Base-by-base conservation (phyloP, 177 flowering plant species). In the Tripterygium wilfordii region DNA sequence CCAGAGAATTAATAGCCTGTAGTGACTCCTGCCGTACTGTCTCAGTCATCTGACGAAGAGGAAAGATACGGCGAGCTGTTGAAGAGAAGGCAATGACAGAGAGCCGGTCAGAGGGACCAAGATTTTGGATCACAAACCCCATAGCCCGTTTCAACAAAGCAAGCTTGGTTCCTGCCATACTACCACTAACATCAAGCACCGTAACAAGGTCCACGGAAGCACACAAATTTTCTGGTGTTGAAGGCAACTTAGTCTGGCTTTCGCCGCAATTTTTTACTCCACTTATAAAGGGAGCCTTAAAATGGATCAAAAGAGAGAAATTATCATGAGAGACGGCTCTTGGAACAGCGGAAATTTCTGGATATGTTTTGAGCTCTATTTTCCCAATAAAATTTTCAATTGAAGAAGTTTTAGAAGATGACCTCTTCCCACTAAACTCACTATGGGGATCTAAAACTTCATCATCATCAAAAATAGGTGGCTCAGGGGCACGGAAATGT, bases 111-210 rank as follows among this genome's bases (percentile, higher is more conserved):
- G 76, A 65, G 6, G 91, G 81, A 15, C 89, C 88, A 10, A 88
- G 95, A 45, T 82, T 82, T 49, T 83, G 88, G 25, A 85, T 79
- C 47, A 88, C 91, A 69, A 88, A 88, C 12, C 85, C 81, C 95
- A 88, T 85, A 1, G 96, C 96, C 53, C 75, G 75, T 64, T 88
- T 88, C 22, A 88, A 71, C 69, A 88, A 60, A 6, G 87, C 91
- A 51, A 88, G 76, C 67, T 88, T 88, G 23, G 83, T 83, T 12
- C 96, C 95, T 9, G 88, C 79, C 96, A 88, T 88, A 68, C 96
- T 88, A 7, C 96, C 96, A 67, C 96, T 88, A 25, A 83, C 78
- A 59, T 88, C 96, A 43, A 88, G 85, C 58, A 88, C 95, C 0
- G 96, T 85, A 12, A 88, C 83, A 25, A 88, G 83, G 57, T 88